Evolutionary conservation across 768 basidiomycete genomes (phyloP).

Genomic region (Mycena albidolilacea): DNA sequence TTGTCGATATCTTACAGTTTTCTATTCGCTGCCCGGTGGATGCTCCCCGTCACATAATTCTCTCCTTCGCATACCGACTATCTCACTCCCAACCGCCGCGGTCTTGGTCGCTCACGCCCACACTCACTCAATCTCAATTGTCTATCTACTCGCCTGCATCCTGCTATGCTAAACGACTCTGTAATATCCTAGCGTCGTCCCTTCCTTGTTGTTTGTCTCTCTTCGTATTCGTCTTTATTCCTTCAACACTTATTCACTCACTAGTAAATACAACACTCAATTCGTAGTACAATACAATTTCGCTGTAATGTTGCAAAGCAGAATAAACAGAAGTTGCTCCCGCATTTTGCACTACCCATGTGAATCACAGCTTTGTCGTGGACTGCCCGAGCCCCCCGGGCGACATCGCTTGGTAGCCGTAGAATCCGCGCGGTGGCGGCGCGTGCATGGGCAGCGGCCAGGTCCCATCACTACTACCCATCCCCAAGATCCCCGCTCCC

Average conservation of each 20-base stretch:
- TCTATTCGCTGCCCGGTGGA: slow-evolving; percentile 38
- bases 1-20: slow-evolving; percentile 38
- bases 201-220: slow-evolving; percentile 7
- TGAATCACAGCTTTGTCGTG: slow-evolving; percentile 32
- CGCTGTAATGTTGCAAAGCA: slow-evolving; percentile 28
- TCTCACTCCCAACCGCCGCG: slow-evolving; percentile 16
- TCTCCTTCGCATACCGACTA: slow-evolving; percentile 23
- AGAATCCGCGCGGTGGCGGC: slow-evolving; percentile 26
- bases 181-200: slow-evolving; percentile 21
- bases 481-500: neutral
- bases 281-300: slow-evolving; percentile 33
- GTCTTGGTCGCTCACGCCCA: slow-evolving; percentile 12
- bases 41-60: slow-evolving; percentile 19
- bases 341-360: neutral
- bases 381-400: slow-evolving; percentile 24
- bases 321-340: neutral
- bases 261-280: slow-evolving; percentile 33
- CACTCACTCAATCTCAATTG: slow-evolving; percentile 29
- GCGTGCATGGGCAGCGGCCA: slow-evolving; percentile 29
- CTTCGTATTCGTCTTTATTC: slow-evolving; percentile 32
- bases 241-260: slow-evolving; percentile 32
- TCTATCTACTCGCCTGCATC: neutral
- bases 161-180: slow-evolving; percentile 33
- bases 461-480: slow-evolving; percentile 33
- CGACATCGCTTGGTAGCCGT: slow-evolving; percentile 8